Conservation (phyloP, 805 yeast species). For the Candida nonsorbophila region DNA sequence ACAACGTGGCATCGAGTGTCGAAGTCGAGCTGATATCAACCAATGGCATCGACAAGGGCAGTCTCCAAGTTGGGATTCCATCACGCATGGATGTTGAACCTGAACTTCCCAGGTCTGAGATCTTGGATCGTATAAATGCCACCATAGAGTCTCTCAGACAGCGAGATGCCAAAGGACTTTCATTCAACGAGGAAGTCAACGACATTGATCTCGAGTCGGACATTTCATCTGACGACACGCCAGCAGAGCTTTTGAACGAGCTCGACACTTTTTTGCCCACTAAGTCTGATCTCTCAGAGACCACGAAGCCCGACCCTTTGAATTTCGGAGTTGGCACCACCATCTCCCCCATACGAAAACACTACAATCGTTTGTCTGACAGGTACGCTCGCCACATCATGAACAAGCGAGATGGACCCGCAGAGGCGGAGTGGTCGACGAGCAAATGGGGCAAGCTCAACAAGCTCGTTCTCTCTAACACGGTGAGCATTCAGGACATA, state of each 20-base stretch:
- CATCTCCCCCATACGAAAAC: slow-evolving; percentile 8
- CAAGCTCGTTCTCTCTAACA: slow-evolving; percentile 20
- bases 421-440: slow-evolving; percentile 17
- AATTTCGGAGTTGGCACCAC: slow-evolving; percentile 7
- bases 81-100: slow-evolving; percentile 7
- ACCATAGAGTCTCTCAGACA: slow-evolving; percentile 14
- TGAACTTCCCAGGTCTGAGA: slow-evolving; percentile 13
- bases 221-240: slow-evolving; percentile 12
- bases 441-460: slow-evolving; percentile 28
- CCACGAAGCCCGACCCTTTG: not conserved
- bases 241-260: slow-evolving; percentile 14
- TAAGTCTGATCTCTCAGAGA: not conserved
- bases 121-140: slow-evolving; percentile 20
- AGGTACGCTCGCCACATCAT: slow-evolving; percentile 13
- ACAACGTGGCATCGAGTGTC: slow-evolving; percentile 9
- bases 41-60: slow-evolving; percentile 7
- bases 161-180: slow-evolving; percentile 3
- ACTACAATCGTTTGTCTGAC: slow-evolving; percentile 12
- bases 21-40: slow-evolving; percentile 11
- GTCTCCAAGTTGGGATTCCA: slow-evolving; percentile 8
- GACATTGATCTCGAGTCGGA: slow-evolving; percentile 8
- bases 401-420: slow-evolving; percentile 5
- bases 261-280: slow-evolving; percentile 11
- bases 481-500: slow-evolving; percentile 20
- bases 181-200: slow-evolving; percentile 2